These are phyloP conservation scores for Aureobasidium sp. DNA, from an alignment of 2,329 filamentous ascomycete genomes.

Conservation along the genomic window DNA sequence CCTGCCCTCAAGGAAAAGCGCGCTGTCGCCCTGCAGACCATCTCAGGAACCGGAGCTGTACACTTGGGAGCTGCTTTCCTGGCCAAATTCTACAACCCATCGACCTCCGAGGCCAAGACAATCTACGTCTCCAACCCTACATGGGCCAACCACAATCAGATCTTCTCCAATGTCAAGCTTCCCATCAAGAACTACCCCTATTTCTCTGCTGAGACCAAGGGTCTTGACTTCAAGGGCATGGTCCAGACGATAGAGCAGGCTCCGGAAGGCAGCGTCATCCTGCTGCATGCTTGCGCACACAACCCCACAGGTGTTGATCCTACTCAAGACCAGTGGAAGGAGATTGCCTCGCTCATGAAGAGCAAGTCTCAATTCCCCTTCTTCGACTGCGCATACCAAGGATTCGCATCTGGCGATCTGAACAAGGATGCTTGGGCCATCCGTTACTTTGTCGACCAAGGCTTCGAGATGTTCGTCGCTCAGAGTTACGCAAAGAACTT, in stretches of 20 bases:
- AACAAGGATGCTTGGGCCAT: constrained; percentile 82
- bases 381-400: constrained; percentile 97
- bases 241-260: constrained; percentile 77
- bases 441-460: constrained; percentile 86
- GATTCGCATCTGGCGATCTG: constrained; percentile 89
- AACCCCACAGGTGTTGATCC: constrained; percentile 98
- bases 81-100: constrained; percentile 69
- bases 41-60: constrained; percentile 92
- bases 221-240: constrained; percentile 89
- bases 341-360: constrained; percentile 70
- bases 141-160: constrained; percentile 98
- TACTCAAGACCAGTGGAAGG: constrained; percentile 86
- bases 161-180: constrained; percentile 85
- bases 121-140: constrained; percentile 93
- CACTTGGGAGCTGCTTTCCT: constrained; percentile 93
- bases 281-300: constrained; percentile 63
- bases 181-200: constrained; percentile 81
- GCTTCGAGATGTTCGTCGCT: constrained; percentile 56
- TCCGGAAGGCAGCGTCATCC: constrained; percentile 32
- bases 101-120: constrained; percentile 51
- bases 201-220: constrained; percentile 81
- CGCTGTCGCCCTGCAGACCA: constrained; percentile 76
- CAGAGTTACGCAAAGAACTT: constrained; percentile 50
- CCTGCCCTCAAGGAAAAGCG: constrained; percentile 79
- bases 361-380: constrained; percentile 86